Evolutionary conservation across 2,329 filamentous ascomycete species (phyloP).

Genomic region (Aspergillus felis): DNA sequence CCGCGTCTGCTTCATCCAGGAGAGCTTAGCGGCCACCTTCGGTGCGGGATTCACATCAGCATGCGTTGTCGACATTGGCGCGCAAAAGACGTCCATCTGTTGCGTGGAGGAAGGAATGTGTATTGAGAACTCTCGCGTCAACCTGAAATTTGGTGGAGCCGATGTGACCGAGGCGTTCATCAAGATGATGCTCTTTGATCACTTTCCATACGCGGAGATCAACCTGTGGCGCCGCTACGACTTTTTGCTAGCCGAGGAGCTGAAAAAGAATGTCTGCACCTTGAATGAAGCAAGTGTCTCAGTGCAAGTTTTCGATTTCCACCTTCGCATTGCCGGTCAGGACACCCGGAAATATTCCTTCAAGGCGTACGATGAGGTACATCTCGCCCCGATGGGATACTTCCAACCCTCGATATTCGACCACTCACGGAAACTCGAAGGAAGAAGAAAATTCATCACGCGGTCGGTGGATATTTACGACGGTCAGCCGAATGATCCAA

Average conservation of each 20-base stretch:
- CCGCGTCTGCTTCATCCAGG: conserved; percentile 89
- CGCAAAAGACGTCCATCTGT: conserved; percentile 94
- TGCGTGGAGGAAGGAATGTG: conserved; percentile 96
- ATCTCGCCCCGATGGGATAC: conserved; percentile 91
- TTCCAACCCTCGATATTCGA: conserved; percentile 88
- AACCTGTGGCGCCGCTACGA: conserved; percentile 88
- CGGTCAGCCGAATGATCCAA: conserved; percentile 83
- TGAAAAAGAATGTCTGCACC: conserved; percentile 90
- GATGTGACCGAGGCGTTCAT: conserved; percentile 94
- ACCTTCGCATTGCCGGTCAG: conserved; percentile 81
- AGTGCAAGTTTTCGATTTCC: conserved; percentile 84
- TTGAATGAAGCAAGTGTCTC: conserved; percentile 87
- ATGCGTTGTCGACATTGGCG: conserved; percentile 93
- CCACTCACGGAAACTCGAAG: conserved; percentile 71
- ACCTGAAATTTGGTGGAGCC: conserved; percentile 86
- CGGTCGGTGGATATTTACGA: conserved; percentile 94
- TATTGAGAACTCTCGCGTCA: conserved; percentile 89
- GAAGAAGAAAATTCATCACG: conserved; percentile 75
- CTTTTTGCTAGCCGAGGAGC: conserved; percentile 86
- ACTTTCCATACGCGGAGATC: conserved; percentile 93
- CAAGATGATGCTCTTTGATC: conserved; percentile 96
- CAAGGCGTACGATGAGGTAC: conserved; percentile 95
- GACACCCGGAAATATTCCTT: conserved; percentile 91
- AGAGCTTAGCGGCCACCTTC: conserved; percentile 90
- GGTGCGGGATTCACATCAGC: conserved; percentile 91